Evolutionary conservation across 495 filamentous ascomycete genomes (phyloP).

Genomic region (Parmelia sp.): DNA sequence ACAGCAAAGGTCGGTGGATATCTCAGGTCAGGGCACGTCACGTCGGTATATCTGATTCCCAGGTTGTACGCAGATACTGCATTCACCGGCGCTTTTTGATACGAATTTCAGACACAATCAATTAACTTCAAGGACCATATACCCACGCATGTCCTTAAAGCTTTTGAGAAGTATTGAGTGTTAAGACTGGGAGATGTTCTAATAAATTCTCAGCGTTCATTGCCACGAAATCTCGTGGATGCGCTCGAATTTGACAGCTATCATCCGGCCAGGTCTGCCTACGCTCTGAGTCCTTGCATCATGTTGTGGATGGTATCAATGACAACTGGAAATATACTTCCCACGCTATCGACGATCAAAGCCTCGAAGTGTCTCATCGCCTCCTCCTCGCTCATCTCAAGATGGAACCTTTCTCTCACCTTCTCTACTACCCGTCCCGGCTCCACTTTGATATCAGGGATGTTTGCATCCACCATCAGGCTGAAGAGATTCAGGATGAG

Average conservation of each 20-base stretch:
- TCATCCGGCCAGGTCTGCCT: background rate
- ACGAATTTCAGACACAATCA: background rate
- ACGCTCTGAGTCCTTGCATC: slow-evolving; percentile 83
- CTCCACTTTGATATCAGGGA: slow-evolving; percentile 88
- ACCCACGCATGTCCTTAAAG: background rate
- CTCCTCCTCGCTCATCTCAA: slow-evolving; percentile 91
- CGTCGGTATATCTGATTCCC: background rate
- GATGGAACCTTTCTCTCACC: slow-evolving; percentile 86
- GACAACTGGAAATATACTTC: slow-evolving; percentile 81
- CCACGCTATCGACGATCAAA: slow-evolving; percentile 82
- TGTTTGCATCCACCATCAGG: slow-evolving; percentile 94
- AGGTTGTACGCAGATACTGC: background rate
- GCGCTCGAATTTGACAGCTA: background rate
- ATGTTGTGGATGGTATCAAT: slow-evolving; percentile 94
- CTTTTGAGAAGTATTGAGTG: background rate
- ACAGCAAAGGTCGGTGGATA: background rate
- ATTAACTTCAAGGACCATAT: slow-evolving; percentile 7
- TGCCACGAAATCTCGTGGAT: background rate
- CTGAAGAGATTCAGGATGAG: slow-evolving; percentile 95
- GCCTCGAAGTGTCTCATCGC: slow-evolving; percentile 79
- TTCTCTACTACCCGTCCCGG: slow-evolving; percentile 89
- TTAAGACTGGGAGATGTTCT: background rate
- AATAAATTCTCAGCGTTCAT: background rate
- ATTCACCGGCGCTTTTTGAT: slow-evolving; percentile 4
- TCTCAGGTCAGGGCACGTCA: background rate